phyloP scores from a whole-genome alignment of 495 filamentous ascomycete species.

The Gamarada debralockiae region DNA sequence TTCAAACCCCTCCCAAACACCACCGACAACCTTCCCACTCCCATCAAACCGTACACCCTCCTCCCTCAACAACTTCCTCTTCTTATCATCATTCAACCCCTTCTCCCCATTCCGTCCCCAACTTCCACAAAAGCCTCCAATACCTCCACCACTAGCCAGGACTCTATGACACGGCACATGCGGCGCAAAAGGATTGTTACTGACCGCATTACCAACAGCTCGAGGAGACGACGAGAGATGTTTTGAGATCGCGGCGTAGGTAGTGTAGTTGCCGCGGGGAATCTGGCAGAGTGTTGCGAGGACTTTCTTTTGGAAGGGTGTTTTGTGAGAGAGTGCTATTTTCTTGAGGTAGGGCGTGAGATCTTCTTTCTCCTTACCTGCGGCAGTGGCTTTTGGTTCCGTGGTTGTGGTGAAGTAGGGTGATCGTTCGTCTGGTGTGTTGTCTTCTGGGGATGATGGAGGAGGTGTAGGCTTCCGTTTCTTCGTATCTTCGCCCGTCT shows the following conservation, averaged over 20 bases:
- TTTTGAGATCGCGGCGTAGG: conserved; percentile 66
- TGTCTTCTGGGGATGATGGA: background rate
- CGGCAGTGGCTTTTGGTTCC: background rate
- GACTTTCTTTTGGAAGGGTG: conserved; percentile 22
- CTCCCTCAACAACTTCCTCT: conserved; percentile 37
- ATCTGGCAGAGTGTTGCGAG: conserved; percentile 58
- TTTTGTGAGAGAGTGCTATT: conserved; percentile 16
- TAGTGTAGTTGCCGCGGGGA: conserved; percentile 64
- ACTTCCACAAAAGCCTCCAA: conserved; percentile 51
- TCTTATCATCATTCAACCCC: conserved; percentile 42
- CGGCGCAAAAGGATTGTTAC: conserved; percentile 71
- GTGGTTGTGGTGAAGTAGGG: background rate
- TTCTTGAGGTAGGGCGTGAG: conserved; percentile 15
- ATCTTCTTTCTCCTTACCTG: background rate
- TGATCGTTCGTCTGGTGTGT: background rate
- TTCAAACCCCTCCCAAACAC: conserved; percentile 16
- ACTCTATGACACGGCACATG: conserved; percentile 54
- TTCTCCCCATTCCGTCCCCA: conserved; percentile 33
- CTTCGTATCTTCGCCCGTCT: too few species aligned
- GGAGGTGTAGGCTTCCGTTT: conserved; percentile 11
- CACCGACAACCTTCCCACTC: conserved; percentile 26
- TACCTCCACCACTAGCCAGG: conserved; percentile 37
- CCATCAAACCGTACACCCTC: conserved; percentile 47
- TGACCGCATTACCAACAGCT: conserved; percentile 75
- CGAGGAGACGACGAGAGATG: conserved; percentile 67